Evolutionary conservation across 768 basidiomycete genomes (phyloP), one percentile per base, ranked within the genome.

Genomic region (Pisolithus albus): DNA sequence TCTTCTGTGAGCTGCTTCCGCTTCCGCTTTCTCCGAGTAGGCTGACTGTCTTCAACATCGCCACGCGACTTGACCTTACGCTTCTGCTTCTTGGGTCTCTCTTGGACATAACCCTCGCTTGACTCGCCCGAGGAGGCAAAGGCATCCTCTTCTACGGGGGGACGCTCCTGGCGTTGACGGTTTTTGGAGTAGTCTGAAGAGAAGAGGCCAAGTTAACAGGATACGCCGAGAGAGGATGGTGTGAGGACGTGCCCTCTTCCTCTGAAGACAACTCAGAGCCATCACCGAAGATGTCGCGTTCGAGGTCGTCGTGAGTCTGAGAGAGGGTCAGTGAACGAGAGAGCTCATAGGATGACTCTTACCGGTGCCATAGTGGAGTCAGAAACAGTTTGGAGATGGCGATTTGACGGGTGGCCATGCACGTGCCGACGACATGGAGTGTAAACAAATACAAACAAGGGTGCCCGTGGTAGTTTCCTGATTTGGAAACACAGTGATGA

Each of bases 241-340:
- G 38, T 4, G 18, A 16, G 56, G 37, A 55, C 62, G 50, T 56
- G 44, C 63, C 81, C 36, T 88, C 84, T 56, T 86, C 86, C 52
- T 83, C 83, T 8, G 82, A 81, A 0, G 88, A 91, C 8, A 91
- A 79, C 55, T 94, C 92, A 3, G 89, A 90, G 60, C 87, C 87
- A 37, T 86, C 86, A 54, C 87, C 89, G 61, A 92, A 92, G 52
- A 91, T 84, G 61, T 85, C 83, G 47, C 80, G 82, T 52, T 79
- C 83, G 32, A 84, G 80, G 47, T 74, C 61, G 34, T 67, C 62
- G 28, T 52, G 41, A 0, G 49, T 51, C 57, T 56, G 50, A n/a
- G 55, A 53, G 52, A 7, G 18, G 15, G 16, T 9, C 7, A 8
- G 40, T 18, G 18, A 23, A 7, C 11, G 5, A 9, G 9, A 32